Evolutionary conservation across 257 asterid species (phyloP).

Genomic region (Solanum stenotomum): DNA sequence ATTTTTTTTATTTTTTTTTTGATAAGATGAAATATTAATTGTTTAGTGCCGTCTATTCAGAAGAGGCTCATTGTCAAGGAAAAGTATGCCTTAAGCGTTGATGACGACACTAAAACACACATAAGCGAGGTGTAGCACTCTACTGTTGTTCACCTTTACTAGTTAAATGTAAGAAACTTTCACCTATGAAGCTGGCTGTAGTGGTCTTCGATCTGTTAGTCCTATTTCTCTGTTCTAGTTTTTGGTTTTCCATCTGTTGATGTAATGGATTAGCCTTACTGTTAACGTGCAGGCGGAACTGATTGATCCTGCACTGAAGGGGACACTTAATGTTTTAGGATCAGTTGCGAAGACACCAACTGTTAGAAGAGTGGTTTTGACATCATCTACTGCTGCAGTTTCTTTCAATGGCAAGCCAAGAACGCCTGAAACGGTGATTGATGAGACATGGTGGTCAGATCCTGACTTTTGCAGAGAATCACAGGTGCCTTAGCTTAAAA

Average conservation of each 20-base stretch:
- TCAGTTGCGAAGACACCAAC: slow-evolving; percentile 62
- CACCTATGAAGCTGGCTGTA: background rate
- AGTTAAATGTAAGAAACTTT: background rate
- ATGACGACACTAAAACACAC: background rate
- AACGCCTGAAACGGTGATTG: slow-evolving; percentile 54
- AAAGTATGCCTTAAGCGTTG: background rate
- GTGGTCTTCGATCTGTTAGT: background rate
- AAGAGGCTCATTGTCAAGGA: background rate
- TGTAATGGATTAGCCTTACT: background rate
- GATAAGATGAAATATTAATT: background rate
- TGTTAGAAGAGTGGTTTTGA: slow-evolving; percentile 53
- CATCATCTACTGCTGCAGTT: slow-evolving; percentile 76
- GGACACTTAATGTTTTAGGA: slow-evolving; percentile 69
- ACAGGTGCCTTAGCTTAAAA: slow-evolving; percentile 16
- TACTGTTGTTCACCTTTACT: background rate
- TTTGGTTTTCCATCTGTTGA: background rate
- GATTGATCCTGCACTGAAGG: slow-evolving; percentile 78
- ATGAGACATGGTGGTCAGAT: slow-evolving; percentile 69
- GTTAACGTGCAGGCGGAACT: slow-evolving; percentile 40
- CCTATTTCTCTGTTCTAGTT: background rate
- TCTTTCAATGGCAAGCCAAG: slow-evolving; percentile 43
- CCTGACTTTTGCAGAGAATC: slow-evolving; percentile 43
- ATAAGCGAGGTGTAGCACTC: background rate
- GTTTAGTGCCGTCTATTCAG: background rate
- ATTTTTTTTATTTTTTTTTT: too few species aligned